Conservation (phyloP, 1,284 basidiomycete species). For the Trametes polyzona region DNA sequence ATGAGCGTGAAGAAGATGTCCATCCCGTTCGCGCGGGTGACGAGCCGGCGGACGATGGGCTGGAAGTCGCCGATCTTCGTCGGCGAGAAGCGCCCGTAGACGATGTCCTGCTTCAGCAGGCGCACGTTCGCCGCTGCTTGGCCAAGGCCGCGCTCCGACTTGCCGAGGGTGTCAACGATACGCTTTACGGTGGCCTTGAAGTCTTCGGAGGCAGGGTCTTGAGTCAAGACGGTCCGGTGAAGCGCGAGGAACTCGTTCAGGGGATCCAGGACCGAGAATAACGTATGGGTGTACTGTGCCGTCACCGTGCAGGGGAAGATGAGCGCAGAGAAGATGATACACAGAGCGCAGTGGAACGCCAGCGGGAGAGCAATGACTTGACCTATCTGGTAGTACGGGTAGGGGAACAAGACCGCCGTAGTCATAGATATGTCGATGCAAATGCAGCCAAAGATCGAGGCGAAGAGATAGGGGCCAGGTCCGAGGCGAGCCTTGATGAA, state of each 20-base stretch:
- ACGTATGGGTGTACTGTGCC: constrained; percentile 58
- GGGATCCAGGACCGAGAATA: constrained; percentile 57
- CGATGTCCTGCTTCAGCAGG: constrained; percentile 65
- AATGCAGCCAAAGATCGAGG: constrained; percentile 62
- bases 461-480: constrained; percentile 67
- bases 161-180: constrained; percentile 44
- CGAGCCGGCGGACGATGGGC: constrained; percentile 50
- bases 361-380: constrained; percentile 62
- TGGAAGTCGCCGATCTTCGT: constrained; percentile 63
- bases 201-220: constrained; percentile 47
- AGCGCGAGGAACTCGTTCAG: constrained; percentile 51
- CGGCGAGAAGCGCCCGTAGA: constrained; percentile 67
- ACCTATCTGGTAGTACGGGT: constrained; percentile 63
- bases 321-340: constrained; percentile 54
- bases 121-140: constrained; percentile 57
- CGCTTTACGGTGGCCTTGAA: constrained; percentile 44
- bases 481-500: constrained; percentile 67
- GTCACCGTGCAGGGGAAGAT: constrained; percentile 75
- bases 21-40: constrained; percentile 68
- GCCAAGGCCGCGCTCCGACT: constrained; percentile 59
- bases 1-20: constrained; percentile 64
- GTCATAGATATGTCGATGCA: constrained; percentile 64
- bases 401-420: constrained; percentile 67
- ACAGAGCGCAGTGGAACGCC: constrained; percentile 61
- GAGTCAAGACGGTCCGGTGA: constrained; percentile 52